A percentile compares a stretch with the other conserved stretches of the same genome.
These are phyloP conservation scores for Fistulina hepatica DNA, from an alignment of 1,284 basidiomycete species.

Conservation along the genomic window DNA sequence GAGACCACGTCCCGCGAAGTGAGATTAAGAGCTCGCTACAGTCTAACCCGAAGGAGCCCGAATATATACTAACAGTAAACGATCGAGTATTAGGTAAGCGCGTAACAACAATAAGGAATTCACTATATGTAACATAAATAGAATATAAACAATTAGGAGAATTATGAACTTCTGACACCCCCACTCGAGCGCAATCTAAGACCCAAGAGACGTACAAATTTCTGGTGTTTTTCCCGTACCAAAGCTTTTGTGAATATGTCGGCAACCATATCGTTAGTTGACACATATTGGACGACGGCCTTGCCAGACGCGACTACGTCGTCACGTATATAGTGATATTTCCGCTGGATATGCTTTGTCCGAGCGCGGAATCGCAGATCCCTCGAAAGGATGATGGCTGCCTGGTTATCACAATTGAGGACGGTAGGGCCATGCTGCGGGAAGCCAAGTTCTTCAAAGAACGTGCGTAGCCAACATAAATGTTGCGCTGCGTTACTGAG, in stretches of 20 bases:
- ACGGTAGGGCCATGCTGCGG: conserved; percentile 16
- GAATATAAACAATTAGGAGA: too few species aligned
- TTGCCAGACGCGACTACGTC: conserved; percentile 16
- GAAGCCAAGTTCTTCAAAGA: conserved; percentile 19
- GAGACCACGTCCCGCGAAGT: too few species aligned
- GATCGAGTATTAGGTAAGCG: too few species aligned
- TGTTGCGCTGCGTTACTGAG: conserved; percentile 19
- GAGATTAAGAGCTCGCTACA: too few species aligned
- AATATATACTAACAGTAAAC: too few species aligned
- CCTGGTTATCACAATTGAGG: conserved; percentile 20
- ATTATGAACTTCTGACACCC: conserved; percentile 14
- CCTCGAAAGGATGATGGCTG: conserved; percentile 11
- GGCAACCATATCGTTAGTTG: conserved; percentile 18
- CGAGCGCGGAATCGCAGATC: conserved; percentile 15
- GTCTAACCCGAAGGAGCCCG: too few species aligned
- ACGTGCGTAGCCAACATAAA: conserved; percentile 17
- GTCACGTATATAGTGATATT: conserved; percentile 23
- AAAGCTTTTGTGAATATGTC: conserved; percentile 21
- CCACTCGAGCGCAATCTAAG: conserved; percentile 16
- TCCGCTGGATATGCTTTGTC: conserved; percentile 18
- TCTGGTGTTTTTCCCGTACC: conserved; percentile 14
- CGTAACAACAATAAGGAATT: too few species aligned
- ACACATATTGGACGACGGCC: conserved; percentile 12
- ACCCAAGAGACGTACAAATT: conserved; percentile 17
- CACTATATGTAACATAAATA: too few species aligned